phyloP scores from a whole-genome alignment of 2,329 filamentous ascomycete species.

The Fusarium foetens region DNA sequence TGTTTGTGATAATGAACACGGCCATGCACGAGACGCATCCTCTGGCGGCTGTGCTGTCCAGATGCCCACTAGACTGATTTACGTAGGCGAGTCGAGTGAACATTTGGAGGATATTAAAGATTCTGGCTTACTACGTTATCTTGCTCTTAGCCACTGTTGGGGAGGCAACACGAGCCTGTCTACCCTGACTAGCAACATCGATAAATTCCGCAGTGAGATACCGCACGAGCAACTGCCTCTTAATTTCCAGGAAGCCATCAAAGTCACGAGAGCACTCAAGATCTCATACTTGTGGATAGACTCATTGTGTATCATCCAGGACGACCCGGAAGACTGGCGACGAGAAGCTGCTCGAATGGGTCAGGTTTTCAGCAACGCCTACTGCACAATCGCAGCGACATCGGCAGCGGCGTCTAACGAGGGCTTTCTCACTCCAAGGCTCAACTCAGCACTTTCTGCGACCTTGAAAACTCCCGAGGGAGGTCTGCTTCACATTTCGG shows the following conservation, averaged over 20 bases:
- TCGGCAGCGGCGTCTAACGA: neutral
- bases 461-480: neutral
- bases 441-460: neutral
- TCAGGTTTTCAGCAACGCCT: slow-evolving; percentile 8
- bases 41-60: neutral
- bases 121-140: neutral
- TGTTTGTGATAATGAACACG: neutral
- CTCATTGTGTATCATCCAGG: neutral
- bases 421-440: neutral
- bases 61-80: neutral
- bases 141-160: slow-evolving; percentile 18
- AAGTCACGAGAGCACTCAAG: neutral
- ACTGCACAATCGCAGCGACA: neutral
- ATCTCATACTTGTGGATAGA: slow-evolving; percentile 17
- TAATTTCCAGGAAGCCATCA: slow-evolving; percentile 15
- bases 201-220: neutral
- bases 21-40: neutral
- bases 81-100: neutral
- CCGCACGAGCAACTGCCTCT: neutral
- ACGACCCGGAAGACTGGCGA: slow-evolving; percentile 3
- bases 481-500: neutral
- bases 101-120: neutral
- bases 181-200: neutral
- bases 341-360: slow-evolving; percentile 1
- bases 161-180: neutral